A percentile compares a stretch with the other conserved stretches of the same genome.
phyloP scores from a whole-genome alignment of 805 yeast species.

The Blastobotrys peoriensis region DNA sequence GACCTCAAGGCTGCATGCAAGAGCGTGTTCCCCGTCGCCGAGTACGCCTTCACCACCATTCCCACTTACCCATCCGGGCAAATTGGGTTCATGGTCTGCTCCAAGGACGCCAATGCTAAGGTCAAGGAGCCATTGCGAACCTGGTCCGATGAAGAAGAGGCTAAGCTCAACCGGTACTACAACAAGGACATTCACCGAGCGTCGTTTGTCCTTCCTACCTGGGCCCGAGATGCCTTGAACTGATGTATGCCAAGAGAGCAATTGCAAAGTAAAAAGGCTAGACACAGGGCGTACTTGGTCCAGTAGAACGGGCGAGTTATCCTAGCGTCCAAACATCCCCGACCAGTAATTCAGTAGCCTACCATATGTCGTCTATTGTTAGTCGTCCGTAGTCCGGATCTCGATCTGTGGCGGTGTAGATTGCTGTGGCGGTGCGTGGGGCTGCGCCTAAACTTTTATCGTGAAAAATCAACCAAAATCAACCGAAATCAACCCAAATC shows the following conservation, averaged over 20 bases:
- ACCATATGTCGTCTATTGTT: too few relatives aligned
- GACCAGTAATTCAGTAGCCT: too few relatives aligned
- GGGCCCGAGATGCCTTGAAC: slow-evolving; percentile 59
- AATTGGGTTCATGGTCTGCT: slow-evolving; percentile 96
- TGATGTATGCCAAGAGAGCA: too few relatives aligned
- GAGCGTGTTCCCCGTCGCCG: slow-evolving; percentile 84
- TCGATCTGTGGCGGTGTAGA: too few relatives aligned
- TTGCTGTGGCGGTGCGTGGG: too few relatives aligned
- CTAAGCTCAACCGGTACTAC: slow-evolving; percentile 69
- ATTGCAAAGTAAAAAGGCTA: not conserved
- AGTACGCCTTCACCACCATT: slow-evolving; percentile 84
- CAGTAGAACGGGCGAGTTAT: too few relatives aligned
- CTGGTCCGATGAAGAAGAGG: slow-evolving; percentile 56
- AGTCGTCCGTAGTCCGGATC: too few relatives aligned
- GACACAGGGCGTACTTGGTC: too few relatives aligned
- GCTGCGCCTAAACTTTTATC: too few relatives aligned
- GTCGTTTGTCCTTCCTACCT: slow-evolving; percentile 85
- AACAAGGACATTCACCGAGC: slow-evolving; percentile 80
- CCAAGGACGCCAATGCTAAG: slow-evolving; percentile 60
- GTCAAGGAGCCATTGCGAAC: slow-evolving; percentile 66
- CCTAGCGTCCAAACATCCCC: too few relatives aligned
- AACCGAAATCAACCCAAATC: too few relatives aligned
- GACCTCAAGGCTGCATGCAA: slow-evolving; percentile 76
- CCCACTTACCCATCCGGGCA: slow-evolving; percentile 98
- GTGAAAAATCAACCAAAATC: too few relatives aligned